Evolutionary conservation across 495 filamentous ascomycete genomes (phyloP).

Genomic region (Talaromyces adpressus): DNA sequence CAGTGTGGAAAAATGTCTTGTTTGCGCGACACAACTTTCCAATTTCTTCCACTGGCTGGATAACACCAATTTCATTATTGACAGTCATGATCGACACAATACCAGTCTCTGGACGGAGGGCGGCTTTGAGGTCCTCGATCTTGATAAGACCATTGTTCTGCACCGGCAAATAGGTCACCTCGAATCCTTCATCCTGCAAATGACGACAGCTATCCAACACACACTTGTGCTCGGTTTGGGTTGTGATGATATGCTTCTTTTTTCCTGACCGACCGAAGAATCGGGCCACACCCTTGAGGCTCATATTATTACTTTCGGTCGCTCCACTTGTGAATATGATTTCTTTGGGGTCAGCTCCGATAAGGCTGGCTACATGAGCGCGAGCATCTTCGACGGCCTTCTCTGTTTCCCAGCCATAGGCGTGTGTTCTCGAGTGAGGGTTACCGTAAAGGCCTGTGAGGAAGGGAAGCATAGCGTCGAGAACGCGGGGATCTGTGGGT

Average conservation of each 20-base stretch:
- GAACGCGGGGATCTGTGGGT: conserved; percentile 86
- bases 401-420: conserved; percentile 98
- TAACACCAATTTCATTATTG: conserved; percentile 98
- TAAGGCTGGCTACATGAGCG: conserved; percentile 72
- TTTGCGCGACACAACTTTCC: conserved; percentile 83
- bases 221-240: conserved; percentile 98
- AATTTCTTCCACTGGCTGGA: conserved; percentile 91
- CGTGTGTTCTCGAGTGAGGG: conserved; percentile 94
- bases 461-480: conserved; percentile 95
- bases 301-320: conserved; percentile 99
- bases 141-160: conserved; percentile 75
- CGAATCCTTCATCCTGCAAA: conserved; percentile 93
- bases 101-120: conserved; percentile 84
- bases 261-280: conserved; percentile 90
- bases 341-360: conserved; percentile 93
- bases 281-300: conserved; percentile 91
- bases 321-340: conserved; percentile 98
- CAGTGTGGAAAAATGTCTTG: conserved; percentile 98
- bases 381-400: conserved; percentile 84
- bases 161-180: conserved; percentile 92
- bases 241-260: conserved; percentile 98
- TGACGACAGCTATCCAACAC: conserved; percentile 95
- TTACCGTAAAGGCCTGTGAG: conserved; percentile 93
- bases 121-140: conserved; percentile 78
- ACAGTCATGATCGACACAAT: conserved; percentile 98